These are phyloP conservation scores for Penicillium sp. DNA, from an alignment of 2,329 filamentous ascomycete genomes.

Conservation along the genomic window DNA sequence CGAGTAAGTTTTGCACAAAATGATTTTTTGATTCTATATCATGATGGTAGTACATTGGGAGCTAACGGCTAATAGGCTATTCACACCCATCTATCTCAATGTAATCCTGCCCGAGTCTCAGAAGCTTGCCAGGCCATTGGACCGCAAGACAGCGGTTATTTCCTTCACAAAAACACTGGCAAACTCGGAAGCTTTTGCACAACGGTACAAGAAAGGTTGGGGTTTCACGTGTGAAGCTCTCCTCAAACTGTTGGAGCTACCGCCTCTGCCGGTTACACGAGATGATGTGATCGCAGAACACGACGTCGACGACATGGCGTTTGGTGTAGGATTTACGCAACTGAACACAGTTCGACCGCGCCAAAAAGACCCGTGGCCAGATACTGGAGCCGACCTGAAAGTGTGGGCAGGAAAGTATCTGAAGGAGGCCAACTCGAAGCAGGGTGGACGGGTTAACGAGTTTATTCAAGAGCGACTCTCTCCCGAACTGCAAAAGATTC, in stretches of 20 bases:
- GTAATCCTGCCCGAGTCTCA: slow-evolving; percentile 87
- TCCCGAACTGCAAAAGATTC: slow-evolving; percentile 51
- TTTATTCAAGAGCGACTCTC: slow-evolving; percentile 70
- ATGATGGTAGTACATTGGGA: neutral
- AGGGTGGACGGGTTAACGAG: slow-evolving; percentile 64
- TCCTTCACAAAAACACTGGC: slow-evolving; percentile 90
- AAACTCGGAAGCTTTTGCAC: slow-evolving; percentile 77
- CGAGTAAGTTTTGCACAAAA: slow-evolving; percentile 41
- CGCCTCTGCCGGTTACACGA: slow-evolving; percentile 67
- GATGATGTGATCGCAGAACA: slow-evolving; percentile 79
- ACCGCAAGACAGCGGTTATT: slow-evolving; percentile 89
- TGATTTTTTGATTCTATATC: neutral
- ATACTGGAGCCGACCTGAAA: slow-evolving; percentile 73
- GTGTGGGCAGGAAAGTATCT: slow-evolving; percentile 79
- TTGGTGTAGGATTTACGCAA: slow-evolving; percentile 90
- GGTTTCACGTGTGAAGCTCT: slow-evolving; percentile 83
- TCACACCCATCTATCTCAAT: slow-evolving; percentile 77
- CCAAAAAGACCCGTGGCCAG: slow-evolving; percentile 75
- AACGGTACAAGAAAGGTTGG: slow-evolving; percentile 85
- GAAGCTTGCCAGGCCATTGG: slow-evolving; percentile 78
- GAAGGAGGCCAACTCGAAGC: slow-evolving; percentile 69
- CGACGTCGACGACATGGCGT: slow-evolving; percentile 91
- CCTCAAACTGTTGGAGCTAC: slow-evolving; percentile 83
- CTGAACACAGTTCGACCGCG: slow-evolving; percentile 83
- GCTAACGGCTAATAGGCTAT: slow-evolving; percentile 51